Evolutionary conservation across 495 filamentous ascomycete species (phyloP), one percentile per base, ranked within the genome.

Genomic region (Penicillium salamii): DNA sequence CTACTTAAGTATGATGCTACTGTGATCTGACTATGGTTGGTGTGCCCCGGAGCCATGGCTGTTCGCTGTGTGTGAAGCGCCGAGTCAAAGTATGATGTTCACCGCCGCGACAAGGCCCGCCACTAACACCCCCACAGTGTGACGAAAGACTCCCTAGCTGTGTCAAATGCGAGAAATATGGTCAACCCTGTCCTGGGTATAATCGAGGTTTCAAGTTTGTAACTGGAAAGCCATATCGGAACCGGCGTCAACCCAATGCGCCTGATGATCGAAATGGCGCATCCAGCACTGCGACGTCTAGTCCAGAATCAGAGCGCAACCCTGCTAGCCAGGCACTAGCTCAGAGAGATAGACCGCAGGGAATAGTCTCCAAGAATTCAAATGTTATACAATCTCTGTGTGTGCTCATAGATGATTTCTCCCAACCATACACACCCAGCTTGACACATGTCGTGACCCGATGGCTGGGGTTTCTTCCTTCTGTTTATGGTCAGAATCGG

Each of bases 31-130:
- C 7, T 26, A 63, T 61, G 57, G 58, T 61, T 2, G 58, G 61
- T 11, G 85, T 48, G 75, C 82, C 39, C 77, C 77, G 42, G 75
- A 80, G 47, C 71, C 88, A 50, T 78, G 80, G 58, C 47, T 89
- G 70, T 58, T 84, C 46, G 3, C 59, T 57, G 3, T 71, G 66
- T 46, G 62, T 71, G 14, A 59, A 65, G 33, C 64, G 64, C 26
- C 58, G 68, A 36, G 61, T 71, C 20, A 71, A 69, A 32, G 63
- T 68, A 18, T 9, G 55, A 12, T 3, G 14, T 33, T 7, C 2
- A 33, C 11, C 14, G 24, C 0, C n/a, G 11, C 8, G 19, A n/a
- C 12, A 29, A n/a, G 8, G 28, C 17, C n/a, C 15, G 5, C 5
- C 51, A 41, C 51, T 59, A 20, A 62, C 23, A 41, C 15, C 19